These are phyloP conservation scores for Fragilaria radians DNA, from an alignment of 108 stramenopile species.

Conservation along the genomic window DNA sequence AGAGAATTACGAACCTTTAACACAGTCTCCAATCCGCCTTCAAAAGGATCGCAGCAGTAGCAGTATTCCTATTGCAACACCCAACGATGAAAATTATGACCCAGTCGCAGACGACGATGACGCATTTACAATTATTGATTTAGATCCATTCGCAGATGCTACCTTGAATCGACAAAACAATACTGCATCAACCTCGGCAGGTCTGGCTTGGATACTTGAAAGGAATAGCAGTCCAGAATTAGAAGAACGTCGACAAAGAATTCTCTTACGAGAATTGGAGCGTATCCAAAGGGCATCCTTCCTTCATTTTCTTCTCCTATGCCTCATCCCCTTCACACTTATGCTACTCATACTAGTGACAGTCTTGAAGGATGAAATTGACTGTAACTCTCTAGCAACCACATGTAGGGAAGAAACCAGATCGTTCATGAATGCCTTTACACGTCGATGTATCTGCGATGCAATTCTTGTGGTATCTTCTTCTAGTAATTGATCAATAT, in stretches of 20 bases:
- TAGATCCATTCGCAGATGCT: conserved; percentile 15
- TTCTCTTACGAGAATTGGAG: conserved; percentile 51
- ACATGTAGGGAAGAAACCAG: conserved; percentile 54
- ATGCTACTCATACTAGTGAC: conserved; percentile 70
- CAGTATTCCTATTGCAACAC: neutral
- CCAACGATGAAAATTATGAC: neutral
- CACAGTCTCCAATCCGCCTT: too few relatives aligned
- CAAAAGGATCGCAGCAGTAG: too few relatives aligned
- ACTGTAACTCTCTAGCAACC: conserved; percentile 40
- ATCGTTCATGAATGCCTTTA: conserved; percentile 83
- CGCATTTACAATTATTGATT: conserved; percentile 33
- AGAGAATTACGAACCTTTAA: too few relatives aligned
- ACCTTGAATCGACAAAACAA: conserved; percentile 3
- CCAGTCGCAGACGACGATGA: conserved; percentile 29
- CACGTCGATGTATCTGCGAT: conserved; percentile 78
- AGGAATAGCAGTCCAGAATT: conserved; percentile 38
- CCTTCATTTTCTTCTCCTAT: conserved; percentile 69
- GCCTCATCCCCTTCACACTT: conserved; percentile 70
- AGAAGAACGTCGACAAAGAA: conserved; percentile 40
- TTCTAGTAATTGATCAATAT: too few relatives aligned
- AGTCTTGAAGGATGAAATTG: conserved; percentile 57
- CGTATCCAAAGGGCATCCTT: conserved; percentile 75
- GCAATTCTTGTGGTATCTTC: conserved; percentile 52
- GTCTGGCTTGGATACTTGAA: conserved; percentile 28
- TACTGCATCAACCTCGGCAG: conserved; percentile 1